A percentile compares a stretch with the other conserved stretches of the same genome.
Conservation (phyloP, 2,329 filamentous ascomycete species). For the Colletotrichum cereale region DNA sequence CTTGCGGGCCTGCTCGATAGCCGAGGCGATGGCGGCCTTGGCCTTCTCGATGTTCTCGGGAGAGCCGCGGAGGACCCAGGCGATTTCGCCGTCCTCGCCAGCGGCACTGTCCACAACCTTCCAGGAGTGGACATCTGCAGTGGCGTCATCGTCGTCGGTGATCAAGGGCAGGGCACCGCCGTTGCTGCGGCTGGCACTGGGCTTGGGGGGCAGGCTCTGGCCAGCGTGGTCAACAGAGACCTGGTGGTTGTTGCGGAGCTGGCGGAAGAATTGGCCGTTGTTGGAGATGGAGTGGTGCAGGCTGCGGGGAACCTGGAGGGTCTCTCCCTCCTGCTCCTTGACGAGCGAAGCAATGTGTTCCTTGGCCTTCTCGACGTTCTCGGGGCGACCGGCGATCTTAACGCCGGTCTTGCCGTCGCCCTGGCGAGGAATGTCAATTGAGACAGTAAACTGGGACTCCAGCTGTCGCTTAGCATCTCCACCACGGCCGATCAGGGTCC, state of each 20-base stretch:
- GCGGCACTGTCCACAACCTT: conserved; percentile 76
- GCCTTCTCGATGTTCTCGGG: conserved; percentile 86
- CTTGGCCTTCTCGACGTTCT: conserved; percentile 87
- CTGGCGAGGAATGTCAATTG: conserved; percentile 91
- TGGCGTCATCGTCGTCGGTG: conserved; percentile 81
- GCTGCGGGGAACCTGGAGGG: conserved; percentile 83
- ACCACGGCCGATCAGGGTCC: conserved; percentile 89
- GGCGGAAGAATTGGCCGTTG: conserved; percentile 93
- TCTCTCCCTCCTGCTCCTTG: conserved; percentile 90
- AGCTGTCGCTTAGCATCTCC: conserved; percentile 88
- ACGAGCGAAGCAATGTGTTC: conserved; percentile 82
- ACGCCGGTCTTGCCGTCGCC: conserved; percentile 86
- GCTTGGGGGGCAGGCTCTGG: conserved; percentile 79
- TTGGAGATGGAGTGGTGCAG: conserved; percentile 89
- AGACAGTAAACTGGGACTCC: conserved; percentile 87
- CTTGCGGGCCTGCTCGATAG: conserved; percentile 78
- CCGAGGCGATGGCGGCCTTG: conserved; percentile 78
- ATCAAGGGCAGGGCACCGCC: conserved; percentile 85
- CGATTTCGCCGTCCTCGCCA: conserved; percentile 78
- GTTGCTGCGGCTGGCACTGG: conserved; percentile 68
- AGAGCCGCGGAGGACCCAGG: conserved; percentile 88
- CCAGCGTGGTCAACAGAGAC: conserved; percentile 94
- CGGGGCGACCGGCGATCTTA: conserved; percentile 84
- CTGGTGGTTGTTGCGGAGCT: conserved; percentile 84
- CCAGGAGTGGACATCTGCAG: conserved; percentile 83